These are phyloP conservation scores for Fennellomyces sp. DNA, from an alignment of 371 early-diverging fungal genomes.

Conservation along the genomic window DNA sequence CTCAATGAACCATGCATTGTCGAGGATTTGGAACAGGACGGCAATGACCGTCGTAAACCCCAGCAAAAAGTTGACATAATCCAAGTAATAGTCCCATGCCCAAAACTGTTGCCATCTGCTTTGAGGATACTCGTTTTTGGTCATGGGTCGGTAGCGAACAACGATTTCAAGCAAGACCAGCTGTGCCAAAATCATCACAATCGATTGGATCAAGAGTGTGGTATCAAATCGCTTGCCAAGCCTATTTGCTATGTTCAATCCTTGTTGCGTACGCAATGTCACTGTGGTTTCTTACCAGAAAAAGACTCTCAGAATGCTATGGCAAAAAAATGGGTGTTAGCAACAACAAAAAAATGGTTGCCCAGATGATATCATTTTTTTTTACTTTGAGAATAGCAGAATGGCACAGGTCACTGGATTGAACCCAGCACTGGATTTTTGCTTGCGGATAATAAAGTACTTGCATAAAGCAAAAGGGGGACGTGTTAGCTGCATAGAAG, in stretches of 20 bases:
- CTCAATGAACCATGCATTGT: constrained; percentile 32
- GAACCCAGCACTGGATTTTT: constrained; percentile 28
- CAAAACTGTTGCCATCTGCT: constrained; percentile 22
- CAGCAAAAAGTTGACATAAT: constrained; percentile 51
- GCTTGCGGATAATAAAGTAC: constrained; percentile 24
- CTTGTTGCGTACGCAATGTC: not conserved
- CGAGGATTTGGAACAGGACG: constrained; percentile 31
- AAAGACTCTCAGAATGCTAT: constrained; percentile 21
- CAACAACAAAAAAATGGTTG: not conserved
- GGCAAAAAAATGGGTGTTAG: not conserved
- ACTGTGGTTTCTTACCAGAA: constrained; percentile 17
- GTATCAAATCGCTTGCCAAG: constrained; percentile 60
- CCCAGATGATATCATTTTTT: not conserved
- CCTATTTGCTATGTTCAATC: constrained; percentile 16
- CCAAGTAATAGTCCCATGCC: constrained; percentile 41
- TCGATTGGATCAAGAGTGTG: constrained; percentile 60
- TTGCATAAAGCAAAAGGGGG: constrained; percentile 8
- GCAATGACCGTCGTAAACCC: constrained; percentile 38
- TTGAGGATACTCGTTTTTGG: constrained; percentile 5
- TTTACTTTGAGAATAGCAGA: constrained; percentile 29
- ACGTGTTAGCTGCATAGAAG: not conserved
- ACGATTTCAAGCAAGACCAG: constrained; percentile 55
- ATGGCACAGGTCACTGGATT: constrained; percentile 31
- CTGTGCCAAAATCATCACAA: constrained; percentile 63
- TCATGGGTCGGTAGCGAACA: constrained; percentile 26